Evolutionary conservation across 2,329 filamentous ascomycete genomes (phyloP).

Genomic region (Aspergillus ruber): DNA sequence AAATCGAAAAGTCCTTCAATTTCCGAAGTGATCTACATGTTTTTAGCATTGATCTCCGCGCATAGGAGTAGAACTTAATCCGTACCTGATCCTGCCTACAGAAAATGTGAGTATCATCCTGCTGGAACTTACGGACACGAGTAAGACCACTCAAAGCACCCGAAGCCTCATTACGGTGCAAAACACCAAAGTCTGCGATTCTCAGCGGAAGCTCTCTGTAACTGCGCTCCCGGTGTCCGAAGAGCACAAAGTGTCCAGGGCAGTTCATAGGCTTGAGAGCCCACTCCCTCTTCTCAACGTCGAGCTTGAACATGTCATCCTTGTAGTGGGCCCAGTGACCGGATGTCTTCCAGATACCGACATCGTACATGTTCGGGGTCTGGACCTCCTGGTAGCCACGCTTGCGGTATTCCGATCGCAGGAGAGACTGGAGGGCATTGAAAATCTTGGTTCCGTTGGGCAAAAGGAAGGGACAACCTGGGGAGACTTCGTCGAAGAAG

Average conservation of each 20-base stretch:
- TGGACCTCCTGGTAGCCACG: constrained; percentile 93
- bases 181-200: constrained; percentile 89
- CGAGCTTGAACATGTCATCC: constrained; percentile 91
- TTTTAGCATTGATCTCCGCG: constrained; percentile 6
- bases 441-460: constrained; percentile 91
- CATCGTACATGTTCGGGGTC: constrained; percentile 94
- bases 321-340: constrained; percentile 93
- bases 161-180: constrained; percentile 92
- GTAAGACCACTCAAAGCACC: constrained; percentile 87
- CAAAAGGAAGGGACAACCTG: constrained; percentile 85
- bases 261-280: constrained; percentile 98
- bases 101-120: constrained; percentile 96
- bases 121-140: constrained; percentile 86
- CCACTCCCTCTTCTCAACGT: constrained; percentile 73
- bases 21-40: constrained; percentile 55
- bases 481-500: constrained; percentile 93
- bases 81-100: constrained; percentile 69
- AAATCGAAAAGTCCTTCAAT: constrained; percentile 85
- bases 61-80: not conserved
- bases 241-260: constrained; percentile 86
- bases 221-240: constrained; percentile 73
- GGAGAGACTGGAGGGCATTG: constrained; percentile 75
- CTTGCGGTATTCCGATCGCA: constrained; percentile 84
- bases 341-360: constrained; percentile 85
- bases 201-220: constrained; percentile 87